phyloP scores from a whole-genome alignment of 345 rosid species.

The Syzygium grande region DNA sequence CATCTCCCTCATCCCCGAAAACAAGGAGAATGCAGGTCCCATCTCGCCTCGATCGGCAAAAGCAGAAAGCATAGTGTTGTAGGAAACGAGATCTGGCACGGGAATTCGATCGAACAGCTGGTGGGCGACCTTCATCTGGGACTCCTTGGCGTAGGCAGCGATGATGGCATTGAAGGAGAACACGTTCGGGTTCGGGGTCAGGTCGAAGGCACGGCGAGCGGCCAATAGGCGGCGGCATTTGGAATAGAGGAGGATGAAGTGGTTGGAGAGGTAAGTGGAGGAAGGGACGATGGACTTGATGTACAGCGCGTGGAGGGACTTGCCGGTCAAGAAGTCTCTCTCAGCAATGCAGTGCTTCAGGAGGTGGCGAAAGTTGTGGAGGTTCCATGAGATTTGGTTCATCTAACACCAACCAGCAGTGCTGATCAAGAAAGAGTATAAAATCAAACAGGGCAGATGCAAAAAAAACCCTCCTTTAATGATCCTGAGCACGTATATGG shows the following conservation, averaged over 20 bases:
- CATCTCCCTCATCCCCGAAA: constrained; percentile 43
- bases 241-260: constrained; percentile 84
- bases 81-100: constrained; percentile 65
- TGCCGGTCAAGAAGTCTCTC: constrained; percentile 51
- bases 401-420: constrained; percentile 14
- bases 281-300: constrained; percentile 53
- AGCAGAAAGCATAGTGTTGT: constrained; percentile 67
- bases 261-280: constrained; percentile 84
- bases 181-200: constrained; percentile 42
- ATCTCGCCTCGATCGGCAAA: constrained; percentile 54
- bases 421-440: neutral
- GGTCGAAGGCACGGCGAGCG: constrained; percentile 45
- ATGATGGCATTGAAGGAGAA: constrained; percentile 77
- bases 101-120: constrained; percentile 81
- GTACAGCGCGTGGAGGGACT: constrained; percentile 62
- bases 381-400: constrained; percentile 42
- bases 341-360: constrained; percentile 43
- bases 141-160: constrained; percentile 36
- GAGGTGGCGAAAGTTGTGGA: constrained; percentile 37
- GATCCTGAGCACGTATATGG: neutral
- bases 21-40: constrained; percentile 33
- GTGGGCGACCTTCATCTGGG: constrained; percentile 36
- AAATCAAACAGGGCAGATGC: neutral
- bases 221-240: constrained; percentile 47
- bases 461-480: neutral